Conservation (phyloP, 139 green algal species). For the Coelastrella sp. region DNA sequence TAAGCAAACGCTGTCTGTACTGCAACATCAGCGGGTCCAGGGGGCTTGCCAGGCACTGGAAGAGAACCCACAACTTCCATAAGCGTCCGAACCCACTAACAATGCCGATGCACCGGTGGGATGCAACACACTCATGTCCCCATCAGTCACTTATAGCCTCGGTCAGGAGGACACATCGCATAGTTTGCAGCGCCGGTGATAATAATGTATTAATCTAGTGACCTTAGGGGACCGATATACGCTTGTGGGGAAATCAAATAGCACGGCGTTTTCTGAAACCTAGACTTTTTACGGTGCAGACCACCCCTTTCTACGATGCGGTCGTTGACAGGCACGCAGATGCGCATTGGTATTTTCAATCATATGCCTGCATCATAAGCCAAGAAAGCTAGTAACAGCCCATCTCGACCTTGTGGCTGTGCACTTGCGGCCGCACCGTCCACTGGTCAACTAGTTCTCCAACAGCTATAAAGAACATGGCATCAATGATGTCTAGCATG, state of each 20-base stretch:
- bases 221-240: too few species aligned
- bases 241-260: not conserved
- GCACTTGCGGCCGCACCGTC: not conserved
- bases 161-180: too few species aligned
- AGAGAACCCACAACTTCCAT: constrained; percentile 67
- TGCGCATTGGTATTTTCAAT: not conserved
- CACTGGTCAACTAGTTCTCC: too few species aligned
- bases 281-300: not conserved
- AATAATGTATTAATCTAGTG: too few species aligned
- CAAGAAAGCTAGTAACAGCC: too few species aligned
- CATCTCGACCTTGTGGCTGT: not conserved
- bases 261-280: too few species aligned
- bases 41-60: constrained; percentile 62
- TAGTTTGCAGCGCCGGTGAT: too few species aligned
- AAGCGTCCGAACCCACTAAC: too few species aligned
- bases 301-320: not conserved
- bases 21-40: constrained; percentile 67
- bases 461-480: too few species aligned
- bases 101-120: not conserved
- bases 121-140: not conserved
- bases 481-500: constrained; percentile 29
- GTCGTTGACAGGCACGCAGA: too few species aligned
- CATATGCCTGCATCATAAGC: too few species aligned
- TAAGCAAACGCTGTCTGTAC: constrained; percentile 78
- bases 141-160: too few species aligned